A percentile compares a stretch with the other conserved stretches of the same genome.
phyloP scores from a whole-genome alignment of 352 stramenopile species.

The Pythium vanterpoolii region DNA sequence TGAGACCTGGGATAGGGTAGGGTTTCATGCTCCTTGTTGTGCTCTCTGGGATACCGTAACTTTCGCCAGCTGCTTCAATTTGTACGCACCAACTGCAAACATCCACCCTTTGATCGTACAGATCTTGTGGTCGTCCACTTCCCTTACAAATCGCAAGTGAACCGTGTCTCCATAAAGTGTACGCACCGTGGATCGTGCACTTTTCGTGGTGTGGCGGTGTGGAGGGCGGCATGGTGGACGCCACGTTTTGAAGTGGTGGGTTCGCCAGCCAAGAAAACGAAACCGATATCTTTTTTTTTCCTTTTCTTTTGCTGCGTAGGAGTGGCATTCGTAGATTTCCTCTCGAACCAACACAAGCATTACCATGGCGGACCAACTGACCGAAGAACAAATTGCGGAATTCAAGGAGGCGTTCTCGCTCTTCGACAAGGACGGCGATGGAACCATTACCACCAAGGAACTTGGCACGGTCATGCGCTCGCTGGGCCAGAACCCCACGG shows the following conservation, averaged over 20 bases:
- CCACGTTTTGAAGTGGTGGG: too few relatives aligned
- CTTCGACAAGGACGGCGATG: slow-evolving; percentile 99
- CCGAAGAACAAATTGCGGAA: slow-evolving; percentile 98
- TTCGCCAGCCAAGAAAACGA: too few relatives aligned
- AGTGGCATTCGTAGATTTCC: slow-evolving; percentile 63
- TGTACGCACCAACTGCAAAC: slow-evolving; percentile 24
- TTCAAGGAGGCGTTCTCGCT: slow-evolving; percentile 99
- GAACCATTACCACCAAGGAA: slow-evolving; percentile 99
- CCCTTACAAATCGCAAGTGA: slow-evolving; percentile 33
- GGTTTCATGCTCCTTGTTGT: not conserved
- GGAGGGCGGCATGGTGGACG: too few relatives aligned
- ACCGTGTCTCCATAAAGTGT: slow-evolving; percentile 3
- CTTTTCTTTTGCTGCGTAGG: not conserved
- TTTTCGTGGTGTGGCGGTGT: not conserved
- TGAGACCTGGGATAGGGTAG: not conserved
- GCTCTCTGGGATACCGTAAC: too few relatives aligned
- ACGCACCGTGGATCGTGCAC: slow-evolving; percentile 30
- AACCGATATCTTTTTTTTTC: not conserved
- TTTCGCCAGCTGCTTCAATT: not conserved
- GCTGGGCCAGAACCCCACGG: slow-evolving; percentile 97
- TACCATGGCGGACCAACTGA: slow-evolving; percentile 87
- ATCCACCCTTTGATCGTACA: slow-evolving; percentile 8
- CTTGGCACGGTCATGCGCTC: slow-evolving; percentile 98
- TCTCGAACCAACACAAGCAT: slow-evolving; percentile 24
- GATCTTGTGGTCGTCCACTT: slow-evolving; percentile 32